These are phyloP conservation scores for Neocallimastix lanati DNA, from an alignment of 192 early-diverging fungal species.

Conservation along the genomic window DNA sequence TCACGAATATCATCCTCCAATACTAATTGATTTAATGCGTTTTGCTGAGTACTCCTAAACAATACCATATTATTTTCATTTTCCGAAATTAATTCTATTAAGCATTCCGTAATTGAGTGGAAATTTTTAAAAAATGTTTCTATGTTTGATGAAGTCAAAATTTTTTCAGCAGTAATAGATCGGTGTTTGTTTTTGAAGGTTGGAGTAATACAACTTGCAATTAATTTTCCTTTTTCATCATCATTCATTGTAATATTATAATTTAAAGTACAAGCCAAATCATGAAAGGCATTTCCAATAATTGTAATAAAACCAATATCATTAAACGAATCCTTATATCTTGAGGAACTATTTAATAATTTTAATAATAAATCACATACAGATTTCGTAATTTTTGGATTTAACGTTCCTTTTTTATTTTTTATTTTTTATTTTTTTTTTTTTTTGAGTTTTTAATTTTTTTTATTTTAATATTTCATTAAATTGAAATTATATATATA, in stretches of 20 bases:
- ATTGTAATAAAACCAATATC: neutral
- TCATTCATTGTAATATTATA: neutral
- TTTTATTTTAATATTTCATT: too few species aligned
- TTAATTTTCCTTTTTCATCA: neutral
- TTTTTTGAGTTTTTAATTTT: too few species aligned
- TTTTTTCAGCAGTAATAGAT: neutral
- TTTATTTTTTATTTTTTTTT: too few species aligned
- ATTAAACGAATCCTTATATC: neutral
- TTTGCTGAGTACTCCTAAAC: neutral
- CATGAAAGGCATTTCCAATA: neutral
- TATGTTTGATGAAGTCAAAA: neutral
- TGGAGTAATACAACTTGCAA: neutral
- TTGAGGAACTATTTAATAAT: neutral
- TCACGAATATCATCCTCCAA: neutral
- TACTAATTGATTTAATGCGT: neutral
- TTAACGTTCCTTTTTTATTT: neutral
- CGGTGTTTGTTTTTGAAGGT: neutral
- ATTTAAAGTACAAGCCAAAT: neutral
- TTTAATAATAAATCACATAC: neutral
- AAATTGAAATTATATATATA: too few species aligned
- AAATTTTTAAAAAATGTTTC: neutral
- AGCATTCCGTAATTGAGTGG: neutral
- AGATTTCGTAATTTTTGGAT: neutral
- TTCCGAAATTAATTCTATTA: neutral
- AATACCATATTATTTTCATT: neutral